phyloP scores from a whole-genome alignment of 2,329 filamentous ascomycete genomes.

The Myriosclerotinia curreyana region DNA sequence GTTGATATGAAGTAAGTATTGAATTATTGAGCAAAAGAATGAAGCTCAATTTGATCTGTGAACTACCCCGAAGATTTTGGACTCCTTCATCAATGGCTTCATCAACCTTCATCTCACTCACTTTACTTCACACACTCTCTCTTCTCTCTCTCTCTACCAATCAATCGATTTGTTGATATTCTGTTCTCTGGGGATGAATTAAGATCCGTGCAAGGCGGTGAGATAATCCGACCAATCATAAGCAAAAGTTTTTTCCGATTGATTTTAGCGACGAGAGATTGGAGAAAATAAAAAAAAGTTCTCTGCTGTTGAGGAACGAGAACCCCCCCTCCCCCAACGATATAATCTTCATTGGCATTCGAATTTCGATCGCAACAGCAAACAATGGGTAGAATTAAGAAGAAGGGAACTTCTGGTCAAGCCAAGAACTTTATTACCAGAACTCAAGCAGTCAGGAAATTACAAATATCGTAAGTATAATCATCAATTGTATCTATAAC shows the following conservation, averaged over 20 bases:
- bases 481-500: background rate
- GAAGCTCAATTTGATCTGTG: constrained; percentile 23
- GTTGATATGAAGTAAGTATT: constrained; percentile 13
- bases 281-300: constrained; percentile 22
- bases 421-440: constrained; percentile 98
- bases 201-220: constrained; percentile 23
- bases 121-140: background rate
- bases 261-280: constrained; percentile 18
- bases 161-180: constrained; percentile 15
- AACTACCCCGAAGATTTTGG: background rate
- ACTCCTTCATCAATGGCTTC: background rate
- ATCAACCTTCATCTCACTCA: background rate
- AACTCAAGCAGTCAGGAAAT: constrained; percentile 94
- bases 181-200: background rate
- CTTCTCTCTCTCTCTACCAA: constrained; percentile 12
- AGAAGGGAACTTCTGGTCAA: constrained; percentile 82
- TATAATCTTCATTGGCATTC: background rate
- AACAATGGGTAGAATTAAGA: constrained; percentile 76
- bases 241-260: background rate
- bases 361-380: constrained; percentile 27
- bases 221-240: constrained; percentile 23
- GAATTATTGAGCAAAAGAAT: constrained; percentile 26
- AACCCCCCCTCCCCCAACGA: constrained; percentile 17
- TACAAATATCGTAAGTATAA: constrained; percentile 62
- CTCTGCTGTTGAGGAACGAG: constrained; percentile 11